Evolutionary conservation across 2,329 filamentous ascomycete species (phyloP).

Genomic region (Dactylellina cionopaga): DNA sequence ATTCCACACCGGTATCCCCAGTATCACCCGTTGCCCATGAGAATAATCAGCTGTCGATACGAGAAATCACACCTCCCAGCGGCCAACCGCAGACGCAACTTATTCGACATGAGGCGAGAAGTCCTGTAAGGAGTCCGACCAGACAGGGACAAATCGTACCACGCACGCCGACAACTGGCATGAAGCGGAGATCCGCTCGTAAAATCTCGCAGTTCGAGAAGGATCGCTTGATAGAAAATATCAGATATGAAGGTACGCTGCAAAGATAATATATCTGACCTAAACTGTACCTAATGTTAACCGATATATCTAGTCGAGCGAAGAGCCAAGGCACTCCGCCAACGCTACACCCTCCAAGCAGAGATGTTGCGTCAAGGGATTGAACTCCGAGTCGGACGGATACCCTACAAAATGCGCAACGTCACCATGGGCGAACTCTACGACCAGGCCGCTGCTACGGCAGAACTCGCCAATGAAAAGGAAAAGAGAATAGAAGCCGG

Average conservation of each 20-base stretch:
- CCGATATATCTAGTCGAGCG: slow-evolving; percentile 13
- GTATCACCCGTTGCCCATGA: slow-evolving; percentile 48
- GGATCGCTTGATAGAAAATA: slow-evolving; percentile 48
- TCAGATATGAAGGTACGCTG: slow-evolving; percentile 41
- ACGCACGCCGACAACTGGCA: slow-evolving; percentile 29
- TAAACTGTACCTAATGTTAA: neutral
- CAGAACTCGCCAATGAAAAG: slow-evolving; percentile 9
- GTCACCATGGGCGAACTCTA: slow-evolving; percentile 49
- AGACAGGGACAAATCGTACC: slow-evolving; percentile 12
- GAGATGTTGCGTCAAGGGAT: slow-evolving; percentile 45
- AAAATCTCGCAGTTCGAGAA: slow-evolving; percentile 52
- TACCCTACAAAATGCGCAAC: slow-evolving; percentile 49
- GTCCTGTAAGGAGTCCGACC: neutral
- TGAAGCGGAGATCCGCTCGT: slow-evolving; percentile 9
- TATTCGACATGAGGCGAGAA: slow-evolving; percentile 4
- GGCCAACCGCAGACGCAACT: slow-evolving; percentile 12
- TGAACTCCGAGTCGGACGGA: slow-evolving; percentile 40
- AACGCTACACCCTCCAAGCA: slow-evolving; percentile 45
- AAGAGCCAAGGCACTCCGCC: slow-evolving; percentile 36
- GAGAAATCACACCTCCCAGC: slow-evolving; percentile 37
- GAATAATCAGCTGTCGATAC: slow-evolving; percentile 40
- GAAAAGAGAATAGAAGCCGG: slow-evolving; percentile 19
- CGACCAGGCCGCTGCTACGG: slow-evolving; percentile 24
- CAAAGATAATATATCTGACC: neutral
- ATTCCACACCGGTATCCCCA: slow-evolving; percentile 32